Conservation (phyloP, 2,329 filamentous ascomycete species). For the Trichoderma guizhouense region DNA sequence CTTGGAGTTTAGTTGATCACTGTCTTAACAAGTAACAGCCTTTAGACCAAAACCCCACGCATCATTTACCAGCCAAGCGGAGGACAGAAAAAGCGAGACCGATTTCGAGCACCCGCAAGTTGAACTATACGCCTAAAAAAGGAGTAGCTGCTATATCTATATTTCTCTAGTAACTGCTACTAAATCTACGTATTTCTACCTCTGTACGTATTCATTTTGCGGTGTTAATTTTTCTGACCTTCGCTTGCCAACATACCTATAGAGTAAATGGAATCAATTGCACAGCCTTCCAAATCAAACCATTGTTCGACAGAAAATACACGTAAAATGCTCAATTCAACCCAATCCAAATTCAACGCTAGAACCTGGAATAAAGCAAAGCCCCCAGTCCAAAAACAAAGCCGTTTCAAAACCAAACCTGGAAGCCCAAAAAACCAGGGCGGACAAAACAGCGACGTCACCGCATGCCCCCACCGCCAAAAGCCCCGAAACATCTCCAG, state of each 20-base stretch:
- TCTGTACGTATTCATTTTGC: too few relatives aligned
- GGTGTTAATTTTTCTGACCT: too few relatives aligned
- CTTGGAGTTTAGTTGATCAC: background rate
- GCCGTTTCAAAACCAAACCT: background rate
- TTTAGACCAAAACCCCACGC: background rate
- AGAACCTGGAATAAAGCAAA: background rate
- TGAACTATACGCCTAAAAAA: too few relatives aligned
- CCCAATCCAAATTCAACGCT: background rate
- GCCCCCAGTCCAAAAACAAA: background rate
- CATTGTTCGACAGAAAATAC: background rate
- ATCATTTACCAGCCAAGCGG: too few relatives aligned
- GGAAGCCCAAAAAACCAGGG: background rate
- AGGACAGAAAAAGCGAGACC: too few relatives aligned
- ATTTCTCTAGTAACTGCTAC: too few relatives aligned
- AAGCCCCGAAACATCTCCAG: background rate
- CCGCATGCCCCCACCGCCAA: background rate
- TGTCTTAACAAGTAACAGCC: background rate
- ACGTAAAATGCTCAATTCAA: background rate
- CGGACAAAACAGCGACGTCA: background rate
- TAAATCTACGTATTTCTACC: too few relatives aligned
- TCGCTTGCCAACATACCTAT: too few relatives aligned
- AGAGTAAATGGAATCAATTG: background rate
- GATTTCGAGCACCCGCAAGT: too few relatives aligned
- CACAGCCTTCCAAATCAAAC: slow-evolving; percentile 1
- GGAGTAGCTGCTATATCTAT: too few relatives aligned